Evolutionary conservation across 169 alveolate genomes (phyloP), one percentile per base, ranked within the genome.

Genomic region (Plasmodium adleri): DNA sequence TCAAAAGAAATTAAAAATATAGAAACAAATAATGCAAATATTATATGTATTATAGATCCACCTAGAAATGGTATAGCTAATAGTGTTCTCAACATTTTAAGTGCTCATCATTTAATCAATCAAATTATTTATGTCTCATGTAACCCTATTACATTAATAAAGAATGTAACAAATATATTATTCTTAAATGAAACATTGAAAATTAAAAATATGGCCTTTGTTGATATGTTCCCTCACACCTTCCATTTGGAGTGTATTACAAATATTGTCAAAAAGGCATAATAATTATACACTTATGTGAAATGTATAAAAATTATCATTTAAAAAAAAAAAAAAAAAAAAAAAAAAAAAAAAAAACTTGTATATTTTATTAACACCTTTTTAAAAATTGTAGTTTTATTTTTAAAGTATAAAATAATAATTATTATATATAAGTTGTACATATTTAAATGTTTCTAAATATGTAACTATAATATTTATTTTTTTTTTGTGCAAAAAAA

Each of bases 221-320:
- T 86, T 20, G 92, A 86, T 28, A 86, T 86, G 92, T 86, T 86
- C 68, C 92, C 92, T 20, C 92, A 86, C 22, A 86, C 92, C 47
- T 86, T 71, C 70, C 92, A 86, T 54, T 47, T 86, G 12, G 92
- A 86, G 45, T 86, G 92, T 56, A 86, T 86, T 43, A 63, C 87
- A 50, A 86, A 86, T 50, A 60, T 86, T 8, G 47, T 59, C 24
- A 85, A 68, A 17, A 24, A 49, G 75, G 17, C 26, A 47, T 22
- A 28, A 26, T 32, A 26, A 59, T 15, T 62, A 9, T 45, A 17
- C 7, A 22, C 47, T 39, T 39, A 39, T 39, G 47, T n/a, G 22
- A 7, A 24, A 6, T 49, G 22, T 17, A 67, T 10, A 10, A n/a
- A 22, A 5, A 22, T 54, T 47, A 22, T 67, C n/a, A 56, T 52